phyloP scores from a whole-genome alignment of 345 rosid species.

The Salix udensis region DNA sequence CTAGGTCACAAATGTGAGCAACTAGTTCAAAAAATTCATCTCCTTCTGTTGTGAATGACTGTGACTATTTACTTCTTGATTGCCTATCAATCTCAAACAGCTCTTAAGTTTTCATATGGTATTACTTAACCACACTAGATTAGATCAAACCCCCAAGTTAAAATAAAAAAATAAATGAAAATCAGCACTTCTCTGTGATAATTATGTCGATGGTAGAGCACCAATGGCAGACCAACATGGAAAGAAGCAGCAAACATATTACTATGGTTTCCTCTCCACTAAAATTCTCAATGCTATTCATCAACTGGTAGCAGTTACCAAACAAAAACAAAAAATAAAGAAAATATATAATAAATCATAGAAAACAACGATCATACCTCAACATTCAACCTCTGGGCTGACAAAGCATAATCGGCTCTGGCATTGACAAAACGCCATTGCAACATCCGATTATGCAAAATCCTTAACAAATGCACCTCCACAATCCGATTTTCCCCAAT shows the following conservation, averaged over 20 bases:
- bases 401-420: slow-evolving; percentile 53
- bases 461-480: slow-evolving; percentile 69
- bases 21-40: not conserved
- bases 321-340: not conserved
- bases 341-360: not conserved
- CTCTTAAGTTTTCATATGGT: not conserved
- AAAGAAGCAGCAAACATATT: not conserved
- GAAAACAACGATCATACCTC: slow-evolving; percentile 45
- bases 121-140: not conserved
- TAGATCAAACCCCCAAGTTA: not conserved
- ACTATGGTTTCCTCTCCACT: not conserved
- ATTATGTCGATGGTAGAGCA: not conserved
- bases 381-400: slow-evolving; percentile 51
- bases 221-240: not conserved
- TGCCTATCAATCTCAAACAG: not conserved
- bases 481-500: slow-evolving; percentile 56
- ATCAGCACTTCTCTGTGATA: not conserved
- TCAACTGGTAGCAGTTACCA: not conserved
- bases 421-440: slow-evolving; percentile 90
- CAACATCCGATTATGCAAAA: slow-evolving; percentile 64
- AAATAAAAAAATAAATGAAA: not conserved
- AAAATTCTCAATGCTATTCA: not conserved
- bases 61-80: not conserved
- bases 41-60: not conserved
- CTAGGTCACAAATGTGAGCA: not conserved